phyloP scores from a whole-genome alignment of 345 rosid genomes.

The Eucalyptus tenuipes region DNA sequence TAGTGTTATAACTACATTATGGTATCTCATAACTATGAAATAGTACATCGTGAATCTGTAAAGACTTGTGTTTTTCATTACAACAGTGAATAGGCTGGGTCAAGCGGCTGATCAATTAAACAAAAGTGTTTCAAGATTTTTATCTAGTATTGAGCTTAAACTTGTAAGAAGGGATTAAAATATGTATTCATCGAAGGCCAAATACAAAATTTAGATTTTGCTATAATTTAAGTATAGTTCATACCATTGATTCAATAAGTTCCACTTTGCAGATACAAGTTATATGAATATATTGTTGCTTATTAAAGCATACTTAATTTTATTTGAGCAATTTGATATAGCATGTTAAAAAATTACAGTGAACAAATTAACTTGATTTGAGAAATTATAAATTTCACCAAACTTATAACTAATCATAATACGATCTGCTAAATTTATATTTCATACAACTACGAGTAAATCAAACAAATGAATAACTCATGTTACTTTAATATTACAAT shows the following conservation, averaged over 20 bases:
- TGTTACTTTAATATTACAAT: not conserved
- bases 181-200: not conserved
- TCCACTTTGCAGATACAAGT: not conserved
- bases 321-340: too few relatives aligned
- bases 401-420: not conserved
- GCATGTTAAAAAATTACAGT: not conserved
- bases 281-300: not conserved
- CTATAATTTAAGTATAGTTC: not conserved
- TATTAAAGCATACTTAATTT: not conserved
- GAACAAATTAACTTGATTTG: not conserved
- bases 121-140: not conserved
- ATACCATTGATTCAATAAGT: not conserved
- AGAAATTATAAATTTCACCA: not conserved
- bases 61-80: not conserved
- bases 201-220: not conserved
- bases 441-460: not conserved
- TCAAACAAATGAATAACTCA: not conserved
- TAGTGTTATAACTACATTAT: not conserved
- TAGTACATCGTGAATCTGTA: accelerated
- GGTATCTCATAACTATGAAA: not conserved
- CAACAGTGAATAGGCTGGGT: not conserved
- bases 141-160: not conserved
- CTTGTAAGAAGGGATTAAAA: not conserved
- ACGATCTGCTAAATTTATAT: not conserved
- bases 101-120: not conserved